Evolutionary conservation across 257 asterid species (phyloP), one percentile per base, ranked within the genome.

Genomic region (Przewalskia tangutica): DNA sequence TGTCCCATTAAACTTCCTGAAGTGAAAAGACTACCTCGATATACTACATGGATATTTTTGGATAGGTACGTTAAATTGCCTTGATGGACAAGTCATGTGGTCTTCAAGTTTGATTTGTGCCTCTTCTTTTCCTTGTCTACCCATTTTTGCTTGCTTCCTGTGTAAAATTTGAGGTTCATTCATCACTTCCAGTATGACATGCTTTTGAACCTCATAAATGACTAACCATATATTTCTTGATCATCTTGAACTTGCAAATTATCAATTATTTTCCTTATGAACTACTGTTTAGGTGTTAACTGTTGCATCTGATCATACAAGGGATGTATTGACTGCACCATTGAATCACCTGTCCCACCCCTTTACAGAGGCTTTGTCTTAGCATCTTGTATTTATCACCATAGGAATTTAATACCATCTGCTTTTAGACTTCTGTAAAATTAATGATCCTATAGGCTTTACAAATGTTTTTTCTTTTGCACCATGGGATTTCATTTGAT

Each of bases 31-130:
- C 62, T 92, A 81, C 95, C 98, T 67, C 93, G 93, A 38, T 96
- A 89, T 86, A 93, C 95, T 10, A 91, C 99, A 62, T 96, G 98
- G 98, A 83, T 89, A 81, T 93, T 94, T 82, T 87, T 96, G 89
- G 97, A 91, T 88, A 94, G 98, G 99, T 92, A 84, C 81, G 89
- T 84, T 85, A 75, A 73, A 32, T 48, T 73, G 54, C 44, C 60
- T 71, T 48, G 40, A 23, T 73, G 12, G 60, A 48, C 36, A 73
- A 73, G 12, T 46, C 60, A 13, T 2, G 58, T 48, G 60, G 44
- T 48, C 7, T 73, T 73, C 20, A 73, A 12, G 79, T 48, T 73
- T 73, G 42, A 46, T 48, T 48, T 73, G 20, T 73, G 60, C 60
- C 44, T 71, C 59, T 6, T 12, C 20, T 46, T 73, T 73, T 48